Evolutionary conservation across 2,329 filamentous ascomycete species (phyloP).

Genomic region (Claviceps maximensis): DNA sequence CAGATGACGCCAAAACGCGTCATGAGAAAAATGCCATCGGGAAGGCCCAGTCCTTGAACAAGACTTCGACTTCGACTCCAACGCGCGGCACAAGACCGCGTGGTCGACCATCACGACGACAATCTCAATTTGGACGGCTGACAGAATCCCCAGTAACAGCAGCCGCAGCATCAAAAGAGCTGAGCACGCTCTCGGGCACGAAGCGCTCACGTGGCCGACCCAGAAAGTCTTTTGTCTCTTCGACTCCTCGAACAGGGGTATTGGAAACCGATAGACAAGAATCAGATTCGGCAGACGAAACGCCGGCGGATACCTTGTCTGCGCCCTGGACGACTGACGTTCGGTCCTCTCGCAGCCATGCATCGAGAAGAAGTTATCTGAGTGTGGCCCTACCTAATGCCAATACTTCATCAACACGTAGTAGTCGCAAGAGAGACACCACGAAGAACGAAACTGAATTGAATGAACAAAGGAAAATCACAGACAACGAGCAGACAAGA

Average conservation of each 20-base stretch:
- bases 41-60: not conserved
- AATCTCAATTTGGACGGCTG: slow-evolving; percentile 3
- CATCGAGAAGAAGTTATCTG: not conserved
- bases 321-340: not conserved
- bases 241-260: not conserved
- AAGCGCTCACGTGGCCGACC: slow-evolving; percentile 18
- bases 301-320: not conserved
- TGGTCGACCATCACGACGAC: slow-evolving; percentile 21
- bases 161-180: not conserved
- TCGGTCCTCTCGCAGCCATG: not conserved
- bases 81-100: slow-evolving; percentile 10
- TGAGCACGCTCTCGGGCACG: not conserved
- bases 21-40: not conserved
- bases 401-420: not conserved
- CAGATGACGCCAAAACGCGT: not conserved
- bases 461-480: not conserved
- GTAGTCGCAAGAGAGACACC: not conserved
- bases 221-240: slow-evolving; percentile 8
- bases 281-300: not conserved
- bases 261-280: not conserved
- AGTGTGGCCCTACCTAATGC: not conserved
- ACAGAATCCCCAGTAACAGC: not conserved
- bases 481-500: not conserved
- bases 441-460: not conserved
- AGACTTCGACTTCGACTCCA: not conserved